A percentile compares a stretch with the other conserved stretches of the same genome.
These are phyloP conservation scores for Trypanosoma avium DNA, from an alignment of 208 protist species.

Conservation along the genomic window DNA sequence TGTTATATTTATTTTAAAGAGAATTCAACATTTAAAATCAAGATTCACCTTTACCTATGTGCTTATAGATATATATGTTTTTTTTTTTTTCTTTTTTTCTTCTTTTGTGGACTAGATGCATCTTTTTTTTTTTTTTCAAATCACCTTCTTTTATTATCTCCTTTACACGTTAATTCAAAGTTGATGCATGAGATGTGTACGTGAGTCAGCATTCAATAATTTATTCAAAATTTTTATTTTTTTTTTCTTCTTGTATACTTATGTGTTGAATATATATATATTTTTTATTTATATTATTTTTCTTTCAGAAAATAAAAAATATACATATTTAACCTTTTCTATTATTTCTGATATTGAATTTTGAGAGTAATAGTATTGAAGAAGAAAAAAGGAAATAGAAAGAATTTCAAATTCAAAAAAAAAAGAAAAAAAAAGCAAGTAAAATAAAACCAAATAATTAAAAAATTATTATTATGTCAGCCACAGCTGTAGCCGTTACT, in stretches of 20 bases:
- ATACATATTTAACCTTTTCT: neutral
- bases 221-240: too few species aligned
- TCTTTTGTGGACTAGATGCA: neutral
- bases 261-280: too few species aligned
- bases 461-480: conserved; percentile 10
- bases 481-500: conserved; percentile 21
- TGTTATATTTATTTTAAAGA: neutral
- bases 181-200: neutral
- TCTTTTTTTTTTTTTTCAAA: conserved; percentile 1
- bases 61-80: too few species aligned
- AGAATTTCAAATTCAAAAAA: neutral
- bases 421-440: conserved; percentile 14
- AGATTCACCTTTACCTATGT: neutral
- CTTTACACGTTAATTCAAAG: neutral
- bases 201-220: neutral
- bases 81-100: neutral
- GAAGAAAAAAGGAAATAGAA: too few species aligned
- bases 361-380: too few species aligned
- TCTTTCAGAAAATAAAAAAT: neutral
- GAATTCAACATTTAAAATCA: too few species aligned
- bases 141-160: neutral
- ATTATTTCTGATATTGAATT: neutral
- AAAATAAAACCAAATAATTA: conserved; percentile 7
- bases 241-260: too few species aligned
- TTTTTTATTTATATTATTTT: neutral